Evolutionary conservation across 805 yeast species (phyloP).

Genomic region (Sporopachydermia lactativora): DNA sequence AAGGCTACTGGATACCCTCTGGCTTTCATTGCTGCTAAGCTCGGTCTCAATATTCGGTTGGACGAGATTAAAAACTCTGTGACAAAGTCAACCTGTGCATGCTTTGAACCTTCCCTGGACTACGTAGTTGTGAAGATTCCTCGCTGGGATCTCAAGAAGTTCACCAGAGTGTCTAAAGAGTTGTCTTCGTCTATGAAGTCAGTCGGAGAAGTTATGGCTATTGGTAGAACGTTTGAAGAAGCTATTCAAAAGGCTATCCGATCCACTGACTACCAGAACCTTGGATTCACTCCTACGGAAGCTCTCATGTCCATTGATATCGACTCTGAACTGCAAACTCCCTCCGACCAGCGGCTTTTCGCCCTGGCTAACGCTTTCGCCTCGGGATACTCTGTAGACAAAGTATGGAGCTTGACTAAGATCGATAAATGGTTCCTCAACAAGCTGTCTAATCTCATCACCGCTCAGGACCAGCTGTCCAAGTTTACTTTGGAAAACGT

Average conservation of each 20-base stretch:
- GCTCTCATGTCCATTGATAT: slow-evolving; percentile 86
- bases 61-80: slow-evolving; percentile 88
- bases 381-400: slow-evolving; percentile 81
- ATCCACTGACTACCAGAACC: slow-evolving; percentile 88
- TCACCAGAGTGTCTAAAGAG: slow-evolving; percentile 78
- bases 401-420: slow-evolving; percentile 79
- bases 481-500: slow-evolving; percentile 26
- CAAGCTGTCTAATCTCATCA: slow-evolving; percentile 65
- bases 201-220: slow-evolving; percentile 97
- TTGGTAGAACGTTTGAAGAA: slow-evolving; percentile 95
- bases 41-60: slow-evolving; percentile 85
- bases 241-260: slow-evolving; percentile 96
- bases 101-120: slow-evolving; percentile 95
- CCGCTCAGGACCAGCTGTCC: slow-evolving; percentile 40
- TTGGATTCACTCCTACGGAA: slow-evolving; percentile 75
- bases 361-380: slow-evolving; percentile 92
- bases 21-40: slow-evolving; percentile 95
- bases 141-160: slow-evolving; percentile 96
- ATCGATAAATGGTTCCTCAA: slow-evolving; percentile 95
- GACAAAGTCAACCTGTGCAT: slow-evolving; percentile 86
- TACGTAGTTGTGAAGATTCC: slow-evolving; percentile 96
- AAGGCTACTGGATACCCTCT: slow-evolving; percentile 98
- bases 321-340: slow-evolving; percentile 87
- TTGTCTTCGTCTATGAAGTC: slow-evolving; percentile 94
- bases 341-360: slow-evolving; percentile 93